Evolutionary conservation across 305 asterid species (phyloP).

Genomic region (Vinca major): DNA sequence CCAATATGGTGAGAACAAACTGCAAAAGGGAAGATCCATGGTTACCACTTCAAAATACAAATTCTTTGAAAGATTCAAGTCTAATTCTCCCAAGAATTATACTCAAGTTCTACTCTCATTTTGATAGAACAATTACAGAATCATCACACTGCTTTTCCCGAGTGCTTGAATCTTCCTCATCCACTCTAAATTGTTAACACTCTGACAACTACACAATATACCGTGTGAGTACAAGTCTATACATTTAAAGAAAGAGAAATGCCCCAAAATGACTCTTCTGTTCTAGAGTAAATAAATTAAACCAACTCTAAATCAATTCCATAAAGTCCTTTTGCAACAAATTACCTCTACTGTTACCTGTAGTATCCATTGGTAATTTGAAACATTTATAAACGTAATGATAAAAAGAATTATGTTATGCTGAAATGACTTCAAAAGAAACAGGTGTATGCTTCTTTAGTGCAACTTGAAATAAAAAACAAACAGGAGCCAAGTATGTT

Average conservation of each 20-base stretch:
- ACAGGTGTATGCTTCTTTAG: neutral
- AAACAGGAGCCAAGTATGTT: neutral
- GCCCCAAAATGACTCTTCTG: too few species aligned
- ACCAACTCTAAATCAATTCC: neutral
- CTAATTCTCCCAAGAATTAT: neutral
- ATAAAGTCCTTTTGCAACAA: neutral
- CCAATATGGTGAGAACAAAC: neutral
- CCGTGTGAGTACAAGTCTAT: neutral
- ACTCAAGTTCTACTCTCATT: too few species aligned
- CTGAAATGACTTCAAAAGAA: neutral
- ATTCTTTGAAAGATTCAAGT: neutral
- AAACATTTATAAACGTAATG: neutral
- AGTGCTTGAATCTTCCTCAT: neutral
- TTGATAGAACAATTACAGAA: neutral
- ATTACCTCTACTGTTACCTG: neutral
- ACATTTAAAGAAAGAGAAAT: neutral
- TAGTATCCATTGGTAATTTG: neutral
- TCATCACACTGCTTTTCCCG: neutral
- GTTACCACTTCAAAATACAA: neutral
- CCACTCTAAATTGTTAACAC: neutral
- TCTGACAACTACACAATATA: neutral
- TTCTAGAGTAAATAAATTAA: neutral
- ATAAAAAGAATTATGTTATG: neutral
- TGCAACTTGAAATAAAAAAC: neutral
- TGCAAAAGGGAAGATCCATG: neutral